Evolutionary conservation across 2,329 filamentous ascomycete species (phyloP), one percentile per base, ranked within the genome.

Genomic region (Aureobasidium leucospermi): DNA sequence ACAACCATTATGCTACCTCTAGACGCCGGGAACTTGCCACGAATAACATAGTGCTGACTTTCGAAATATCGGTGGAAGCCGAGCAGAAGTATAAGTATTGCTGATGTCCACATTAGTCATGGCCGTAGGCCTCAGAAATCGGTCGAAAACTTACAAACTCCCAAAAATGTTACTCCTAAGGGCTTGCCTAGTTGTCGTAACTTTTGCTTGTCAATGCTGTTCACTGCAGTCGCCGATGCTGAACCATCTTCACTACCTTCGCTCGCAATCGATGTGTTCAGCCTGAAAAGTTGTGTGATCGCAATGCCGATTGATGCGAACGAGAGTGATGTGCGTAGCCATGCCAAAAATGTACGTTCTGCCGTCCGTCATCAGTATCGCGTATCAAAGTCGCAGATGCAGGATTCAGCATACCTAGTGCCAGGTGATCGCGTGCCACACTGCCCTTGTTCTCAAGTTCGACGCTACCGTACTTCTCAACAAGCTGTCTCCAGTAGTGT

Each of bases 361-460:
- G 65, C 51, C 59, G 6, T n/a, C 5, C 6, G 6, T 29, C 10
- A 13, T 58, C 19, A 58, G 43, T 41, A 2, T 9, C 1, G 6
- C 3, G 9, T 11, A 7, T 29, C 7, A 4, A 8, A 4, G 5
- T 16, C n/a, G 1, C 1, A 15, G 7, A 9, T 11, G 5, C 29
- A 15, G 11, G 23, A 28, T 28, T 7, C 32, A 29, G 62, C 75
- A 48, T 74, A 92, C 88, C 88, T 51, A 94, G 75, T 23, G 89
- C 89, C 59, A 94, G 76, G 75, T 94, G 89, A 72, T 94, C 89
- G 67, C 89, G 79, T 10, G 89, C 89, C 41, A 93, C 89, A 69
- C 86, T 90, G 41, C 89, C 89, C 73, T 90, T 93, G 69, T 94
- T 94, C 72, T 94, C 89, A 62, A 94, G 74, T 76, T 93, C 89